phyloP scores from a whole-genome alignment of 1,284 basidiomycete genomes.

The Apiotrichum porosum region DNA sequence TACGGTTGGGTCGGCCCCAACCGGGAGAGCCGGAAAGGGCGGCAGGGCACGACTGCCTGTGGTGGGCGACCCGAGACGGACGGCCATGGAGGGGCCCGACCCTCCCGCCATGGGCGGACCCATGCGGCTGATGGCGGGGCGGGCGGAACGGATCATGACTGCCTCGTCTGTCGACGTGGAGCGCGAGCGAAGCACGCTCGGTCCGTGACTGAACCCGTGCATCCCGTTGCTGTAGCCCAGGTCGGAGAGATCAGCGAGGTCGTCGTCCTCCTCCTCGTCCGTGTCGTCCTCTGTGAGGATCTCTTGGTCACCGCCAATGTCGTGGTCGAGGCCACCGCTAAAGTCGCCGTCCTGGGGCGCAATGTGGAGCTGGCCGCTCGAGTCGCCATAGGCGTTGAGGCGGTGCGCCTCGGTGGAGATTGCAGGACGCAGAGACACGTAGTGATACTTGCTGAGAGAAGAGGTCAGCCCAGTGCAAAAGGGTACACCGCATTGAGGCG shows the following conservation, averaged over 20 bases:
- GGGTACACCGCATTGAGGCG: background rate
- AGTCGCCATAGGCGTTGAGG: conserved; percentile 73
- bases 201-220: background rate
- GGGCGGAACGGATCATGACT: conserved; percentile 10
- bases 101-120: conserved; percentile 3
- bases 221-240: background rate
- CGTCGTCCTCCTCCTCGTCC: conserved; percentile 36
- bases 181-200: conserved; percentile 2
- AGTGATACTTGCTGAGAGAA: conserved; percentile 34
- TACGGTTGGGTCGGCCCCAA: conserved; percentile 7
- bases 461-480: background rate
- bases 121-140: conserved; percentile 7
- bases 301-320: conserved; percentile 9
- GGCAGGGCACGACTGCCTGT: conserved; percentile 13
- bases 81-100: conserved; percentile 1
- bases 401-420: conserved; percentile 82
- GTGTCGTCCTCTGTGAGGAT: conserved; percentile 25
- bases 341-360: conserved; percentile 18
- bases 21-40: conserved; percentile 25
- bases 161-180: conserved; percentile 10
- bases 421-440: conserved; percentile 66
- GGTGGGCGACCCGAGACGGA: conserved; percentile 1
- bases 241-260: conserved; percentile 20
- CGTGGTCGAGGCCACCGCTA: conserved; percentile 12
- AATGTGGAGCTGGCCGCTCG: conserved; percentile 27